Conservation (phyloP, 495 filamentous ascomycete species). For the Tuber umbilicatum region DNA sequence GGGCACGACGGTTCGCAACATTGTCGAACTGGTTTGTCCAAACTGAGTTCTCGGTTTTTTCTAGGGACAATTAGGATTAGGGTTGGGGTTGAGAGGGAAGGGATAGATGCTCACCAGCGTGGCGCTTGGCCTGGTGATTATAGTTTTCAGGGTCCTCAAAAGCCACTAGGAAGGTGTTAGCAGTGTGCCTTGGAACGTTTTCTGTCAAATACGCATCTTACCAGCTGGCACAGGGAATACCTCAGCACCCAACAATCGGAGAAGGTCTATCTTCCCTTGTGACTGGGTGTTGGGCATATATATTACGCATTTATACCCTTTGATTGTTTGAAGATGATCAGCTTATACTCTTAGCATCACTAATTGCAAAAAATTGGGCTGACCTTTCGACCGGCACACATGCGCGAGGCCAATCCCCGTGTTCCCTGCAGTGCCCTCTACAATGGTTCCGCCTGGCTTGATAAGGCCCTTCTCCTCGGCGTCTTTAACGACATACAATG, state of each 20-base stretch:
- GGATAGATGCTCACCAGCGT: constrained; percentile 49
- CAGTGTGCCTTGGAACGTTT: not conserved
- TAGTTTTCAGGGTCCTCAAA: constrained; percentile 95
- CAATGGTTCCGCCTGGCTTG: constrained; percentile 79
- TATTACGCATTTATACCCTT: constrained; percentile 82
- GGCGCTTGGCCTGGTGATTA: constrained; percentile 87
- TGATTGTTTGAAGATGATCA: not conserved
- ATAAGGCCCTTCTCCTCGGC: constrained; percentile 83
- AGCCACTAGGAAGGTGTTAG: constrained; percentile 51
- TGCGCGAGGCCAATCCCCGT: constrained; percentile 96
- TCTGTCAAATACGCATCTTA: constrained; percentile 8
- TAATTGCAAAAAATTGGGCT: not conserved
- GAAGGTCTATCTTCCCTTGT: constrained; percentile 91
- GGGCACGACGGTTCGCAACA: constrained; percentile 82
- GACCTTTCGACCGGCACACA: constrained; percentile 77
- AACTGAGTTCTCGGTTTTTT: constrained; percentile 76
- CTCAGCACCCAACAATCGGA: constrained; percentile 87
- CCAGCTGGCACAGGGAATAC: constrained; percentile 89
- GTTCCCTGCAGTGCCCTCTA: constrained; percentile 95
- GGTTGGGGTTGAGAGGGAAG: not conserved
- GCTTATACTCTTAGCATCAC: not conserved
- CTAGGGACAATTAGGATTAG: constrained; percentile 36
- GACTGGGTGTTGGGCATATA: constrained; percentile 99
- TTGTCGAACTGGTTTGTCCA: constrained; percentile 99
- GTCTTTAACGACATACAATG: constrained; percentile 86